Evolutionary conservation across 148 eudicot species (phyloP), one percentile per base, ranked within the genome.

Genomic region (Camellia sinensis): DNA sequence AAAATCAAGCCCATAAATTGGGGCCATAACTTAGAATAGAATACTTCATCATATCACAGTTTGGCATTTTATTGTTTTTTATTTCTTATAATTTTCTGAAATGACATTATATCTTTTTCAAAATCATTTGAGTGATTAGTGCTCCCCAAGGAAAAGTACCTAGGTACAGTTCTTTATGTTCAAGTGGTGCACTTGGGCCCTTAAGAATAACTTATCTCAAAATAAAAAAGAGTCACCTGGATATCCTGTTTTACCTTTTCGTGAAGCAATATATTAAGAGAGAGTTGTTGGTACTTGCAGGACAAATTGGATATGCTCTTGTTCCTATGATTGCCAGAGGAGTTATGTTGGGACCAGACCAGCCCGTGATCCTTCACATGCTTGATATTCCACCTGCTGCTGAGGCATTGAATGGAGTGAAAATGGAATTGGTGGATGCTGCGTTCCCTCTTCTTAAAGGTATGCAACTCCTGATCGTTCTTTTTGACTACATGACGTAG

Each of bases 301-400:
- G 98, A 54, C 96, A 92, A 90, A 92, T 94, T 48, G 98, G 98
- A 71, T 94, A 92, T 85, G 96, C 96, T 22, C 94, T 92, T 76
- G 93, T 92, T 65, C 98, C 96, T 45, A 94, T 94, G 98, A 83
- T 94, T 89, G 98, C 98, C 17, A 92, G 98, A 82, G 98, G 96
- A 79, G 86, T 92, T 44, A 94, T 92, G 98, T 64, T 94, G 81
- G 98, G 96, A 19, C 40, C 87, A 67, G 93, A 94, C 67, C 98
- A 94, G 76, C 96, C 98, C 4, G 95, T 92, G 77, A 94, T 94
- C 83, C 86, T 94, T 48, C 98, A 94, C 89, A 92, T 94, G 96
- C 94, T 94, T 14, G 98, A 94, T 85, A 94, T 94, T 81, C 88
- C 94, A 71, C 93, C 93, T 22, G 98, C 98, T 64, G 96, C 96